Evolutionary conservation across 2,329 filamentous ascomycete species (phyloP), one percentile per base, ranked within the genome.

Genomic region (Lasiodiplodia sp.): DNA sequence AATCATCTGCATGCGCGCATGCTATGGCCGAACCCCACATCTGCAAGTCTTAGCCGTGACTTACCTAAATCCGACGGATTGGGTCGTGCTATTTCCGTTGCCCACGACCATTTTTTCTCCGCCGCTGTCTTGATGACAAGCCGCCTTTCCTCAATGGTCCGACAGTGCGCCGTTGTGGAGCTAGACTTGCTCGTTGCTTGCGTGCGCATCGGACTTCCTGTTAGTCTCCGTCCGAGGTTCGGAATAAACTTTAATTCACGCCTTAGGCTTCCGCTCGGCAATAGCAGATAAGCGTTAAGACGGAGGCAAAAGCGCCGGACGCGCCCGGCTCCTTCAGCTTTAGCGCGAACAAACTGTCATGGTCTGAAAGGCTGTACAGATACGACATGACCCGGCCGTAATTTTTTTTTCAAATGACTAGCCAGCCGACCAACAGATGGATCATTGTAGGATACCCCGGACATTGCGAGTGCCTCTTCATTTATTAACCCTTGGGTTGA

Each of bases 1-100:
- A 63, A 63, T 63, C 58, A 63, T 63, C 58, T 47, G 58, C 58
- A 62, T 34, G 40, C 38, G 38, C 56, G 40, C 38, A 40, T 49
- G 40, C 57, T 28, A 23, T 31, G 57, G 52, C 52, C 11, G 11
- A 63, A 63, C 58, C 58, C 58, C 58, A 63, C 58, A 63, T 51
- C 58, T 63, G 58, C 57, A 62, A 23, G 38, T 47, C 57, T 62
- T 62, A 49, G 38, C 57, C 8, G 28, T 28, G 31, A 34, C 31
- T 34, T 34, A 34, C 58, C 47, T 63, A 63, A 49, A 63, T 63
- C 58, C 58, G 58, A 63, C 40, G 58, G 16, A 21, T 37, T 49
- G 58, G 44, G 25, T 34, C 37, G 58, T 51, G 58, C 40, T 63
- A 47, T 51, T 63, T 63, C 58, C 58, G 58, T 18, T 44, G 18